Base-by-base conservation (phyloP, 352 stramenopile genomes). In the Pseudoperonospora humuli region DNA sequence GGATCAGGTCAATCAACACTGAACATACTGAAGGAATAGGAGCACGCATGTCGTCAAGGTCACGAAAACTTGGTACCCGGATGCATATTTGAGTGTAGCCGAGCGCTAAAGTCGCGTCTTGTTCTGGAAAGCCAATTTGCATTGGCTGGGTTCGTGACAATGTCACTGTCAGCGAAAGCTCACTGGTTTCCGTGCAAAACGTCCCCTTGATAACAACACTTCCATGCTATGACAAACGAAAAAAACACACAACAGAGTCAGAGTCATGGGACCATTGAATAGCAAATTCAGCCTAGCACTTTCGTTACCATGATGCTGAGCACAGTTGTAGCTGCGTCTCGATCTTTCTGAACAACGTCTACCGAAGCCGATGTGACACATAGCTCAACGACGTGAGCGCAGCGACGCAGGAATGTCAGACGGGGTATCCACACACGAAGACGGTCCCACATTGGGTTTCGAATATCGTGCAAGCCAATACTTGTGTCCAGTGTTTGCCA, bases 351-450 rank as follows among this genome's bases (percentile, higher is more conserved):
- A 1, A 70, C 45, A 17, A 84, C 44, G 14, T 78, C 62, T 15
- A 82, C 43, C 1, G 51, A 39, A 1, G 82, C 49, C 13, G 49
- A 59, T 3, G 13, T 39, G 0, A 72, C 29, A n/a, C 33, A 46
- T 7, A 82, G 3, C n/a, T 56, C 28, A 7, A 82, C 29, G 13
- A 55, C 32, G 28, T 78, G 67, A 9, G 61, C 20, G 25, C 74
- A 54, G 27, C 60, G 54, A 32, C 47, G 80, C 0, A 73, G 5
- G 13, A 68, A 63, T 9, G 41, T 27, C 7, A 79, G 20, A 9
- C 58, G 64, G 25, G 70, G 67, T 19, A 76, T 60, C 64, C 67
- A 82, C 32, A 23, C 27, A 14, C 59, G 49, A n/a, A 61, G 24
- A 0, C 26, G 34, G 14, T 21, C 41, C 72, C 72, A 84, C 4